Conservation (phyloP, 148 eudicot species). For the Camellia granthamiana region DNA sequence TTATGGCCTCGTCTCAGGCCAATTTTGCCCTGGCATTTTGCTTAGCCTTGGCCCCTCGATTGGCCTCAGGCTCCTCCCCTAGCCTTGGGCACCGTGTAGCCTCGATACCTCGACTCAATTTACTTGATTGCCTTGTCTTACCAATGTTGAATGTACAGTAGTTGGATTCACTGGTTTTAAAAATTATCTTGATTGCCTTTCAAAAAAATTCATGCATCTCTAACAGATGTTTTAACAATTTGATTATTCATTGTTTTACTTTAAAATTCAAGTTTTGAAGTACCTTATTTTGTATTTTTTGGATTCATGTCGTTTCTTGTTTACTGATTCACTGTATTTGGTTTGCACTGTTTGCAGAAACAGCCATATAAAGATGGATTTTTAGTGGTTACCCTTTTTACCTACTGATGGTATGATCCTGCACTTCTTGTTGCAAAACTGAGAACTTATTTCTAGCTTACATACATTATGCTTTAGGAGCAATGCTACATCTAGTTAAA, state of each 20-base stretch:
- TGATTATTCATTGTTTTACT: not conserved
- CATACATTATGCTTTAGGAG: not conserved
- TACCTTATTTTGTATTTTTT: not conserved
- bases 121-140: not conserved
- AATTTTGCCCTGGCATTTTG: too few species aligned
- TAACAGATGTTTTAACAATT: not conserved
- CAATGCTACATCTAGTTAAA: not conserved
- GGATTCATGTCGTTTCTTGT: constrained; percentile 3
- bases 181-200: not conserved
- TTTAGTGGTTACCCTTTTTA: constrained; percentile 13
- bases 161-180: not conserved
- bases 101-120: too few species aligned
- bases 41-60: too few species aligned
- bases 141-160: not conserved
- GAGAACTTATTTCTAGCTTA: constrained; percentile 3
- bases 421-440: not conserved
- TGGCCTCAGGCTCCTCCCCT: not conserved
- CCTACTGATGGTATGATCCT: constrained; percentile 27
- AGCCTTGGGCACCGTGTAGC: too few species aligned
- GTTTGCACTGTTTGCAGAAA: constrained; percentile 27
- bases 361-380: constrained; percentile 15
- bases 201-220: not conserved
- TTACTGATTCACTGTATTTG: constrained; percentile 7
- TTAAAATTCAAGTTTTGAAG: not conserved
- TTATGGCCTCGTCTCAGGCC: too few species aligned